Evolutionary conservation across 257 asterid species (phyloP), one percentile per base, ranked within the genome.

Genomic region (Nicotiana sylvestris): DNA sequence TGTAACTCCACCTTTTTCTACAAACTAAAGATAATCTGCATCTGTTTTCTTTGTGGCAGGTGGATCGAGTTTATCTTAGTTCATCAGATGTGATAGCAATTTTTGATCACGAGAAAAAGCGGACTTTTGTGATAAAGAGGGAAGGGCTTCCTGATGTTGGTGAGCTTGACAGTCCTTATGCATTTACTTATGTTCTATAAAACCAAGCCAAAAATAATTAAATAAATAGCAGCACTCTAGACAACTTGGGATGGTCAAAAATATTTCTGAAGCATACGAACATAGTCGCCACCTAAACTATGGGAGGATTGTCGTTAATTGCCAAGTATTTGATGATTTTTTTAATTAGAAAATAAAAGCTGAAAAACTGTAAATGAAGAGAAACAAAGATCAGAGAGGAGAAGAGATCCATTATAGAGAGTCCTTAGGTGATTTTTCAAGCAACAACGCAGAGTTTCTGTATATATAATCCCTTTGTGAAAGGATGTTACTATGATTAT

Each of bases 61-160:
- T 93, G 79, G 98, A 95, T 84, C 91, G 98, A 70, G 93, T 91
- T 35, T 93, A 93, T 82, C 92, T 95, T 53, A 87, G 94, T 82
- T 89, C 97, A 10, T 84, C 93, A 37, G 95, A 92, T 29, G 93
- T 87, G 33, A 87, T 95, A 62, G 98, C 93, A 13, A 84, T 95
- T 56, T 90, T 91, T 30, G 99, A 95, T 89, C 97, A 92, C 10
- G 94, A 91, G 89, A 92, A 85, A 60, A 92, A 92, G 85, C 87
- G 89, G 77, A 93, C 96, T 9, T 88, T 89, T 18, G 85, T 91
- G 66, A 90, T 95, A 27, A 87, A 82, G 84, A 95, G 90, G 86
- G 94, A 92, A 83, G 98, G 98, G 60, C 94, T 93, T 66, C 96
- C 97, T 29, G 98, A 95, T 83, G 88, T 93, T 30, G 98, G 98